Evolutionary conservation across 108 stramenopile genomes (phyloP).

Genomic region (Skeletonema marinoi): DNA sequence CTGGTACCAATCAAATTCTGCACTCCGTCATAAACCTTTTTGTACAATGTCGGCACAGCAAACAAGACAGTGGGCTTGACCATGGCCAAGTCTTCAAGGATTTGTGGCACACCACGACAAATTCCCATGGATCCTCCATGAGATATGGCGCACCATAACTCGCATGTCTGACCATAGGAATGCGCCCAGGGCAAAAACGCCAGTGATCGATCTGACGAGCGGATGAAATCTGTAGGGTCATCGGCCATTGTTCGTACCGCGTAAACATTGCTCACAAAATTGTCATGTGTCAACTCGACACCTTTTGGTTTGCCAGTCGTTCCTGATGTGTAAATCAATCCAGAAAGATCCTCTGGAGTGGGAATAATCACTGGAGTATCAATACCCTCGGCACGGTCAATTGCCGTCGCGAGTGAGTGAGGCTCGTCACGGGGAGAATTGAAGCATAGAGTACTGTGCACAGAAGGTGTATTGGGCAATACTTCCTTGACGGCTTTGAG

Average conservation of each 20-base stretch:
- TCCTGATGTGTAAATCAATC: slow-evolving; percentile 95
- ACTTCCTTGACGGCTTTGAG: slow-evolving; percentile 76
- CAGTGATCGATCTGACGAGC: slow-evolving; percentile 78
- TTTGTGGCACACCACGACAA: slow-evolving; percentile 79
- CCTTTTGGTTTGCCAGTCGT: slow-evolving; percentile 98
- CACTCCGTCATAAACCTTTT: slow-evolving; percentile 94
- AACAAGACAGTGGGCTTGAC: slow-evolving; percentile 89
- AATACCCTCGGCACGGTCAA: slow-evolving; percentile 50
- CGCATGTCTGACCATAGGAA: slow-evolving; percentile 92
- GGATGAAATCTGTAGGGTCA: slow-evolving; percentile 80
- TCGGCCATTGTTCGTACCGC: slow-evolving; percentile 76
- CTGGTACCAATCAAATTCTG: slow-evolving; percentile 84
- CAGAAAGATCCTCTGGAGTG: slow-evolving; percentile 88
- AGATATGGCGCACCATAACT: slow-evolving; percentile 85
- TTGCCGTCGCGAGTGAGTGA: slow-evolving; percentile 68
- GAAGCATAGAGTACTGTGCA: slow-evolving; percentile 74
- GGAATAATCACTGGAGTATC: slow-evolving; percentile 55
- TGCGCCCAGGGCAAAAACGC: slow-evolving; percentile 98
- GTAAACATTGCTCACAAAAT: slow-evolving; percentile 84
- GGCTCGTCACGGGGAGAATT: slow-evolving; percentile 74
- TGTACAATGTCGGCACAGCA: slow-evolving; percentile 96
- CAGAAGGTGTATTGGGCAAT: slow-evolving; percentile 69
- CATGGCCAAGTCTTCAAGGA: slow-evolving; percentile 80
- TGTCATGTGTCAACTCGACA: slow-evolving; percentile 92
- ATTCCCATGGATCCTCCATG: slow-evolving; percentile 89